phyloP scores from a whole-genome alignment of 2,329 filamentous ascomycete genomes.

The Exophiala mesophila region DNA sequence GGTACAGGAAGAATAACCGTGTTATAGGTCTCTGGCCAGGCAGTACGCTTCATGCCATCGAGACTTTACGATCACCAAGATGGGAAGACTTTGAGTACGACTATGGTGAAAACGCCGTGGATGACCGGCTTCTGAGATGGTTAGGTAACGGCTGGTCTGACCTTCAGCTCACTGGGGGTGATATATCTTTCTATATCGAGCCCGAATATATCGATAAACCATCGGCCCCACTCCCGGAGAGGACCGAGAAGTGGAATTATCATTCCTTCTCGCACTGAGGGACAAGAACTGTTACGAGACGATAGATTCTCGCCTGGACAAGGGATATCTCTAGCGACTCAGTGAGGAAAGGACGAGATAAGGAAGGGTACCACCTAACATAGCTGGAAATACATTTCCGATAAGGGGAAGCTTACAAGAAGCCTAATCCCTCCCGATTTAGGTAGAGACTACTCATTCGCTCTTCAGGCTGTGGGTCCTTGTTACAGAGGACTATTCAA shows the following conservation, averaged over 20 bases:
- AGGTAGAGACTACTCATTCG: too few species aligned
- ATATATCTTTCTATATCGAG: conserved; percentile 9
- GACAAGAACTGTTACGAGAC: background rate
- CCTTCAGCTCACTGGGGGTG: conserved; percentile 3
- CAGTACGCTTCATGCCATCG: conserved; percentile 31
- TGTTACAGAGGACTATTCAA: too few species aligned
- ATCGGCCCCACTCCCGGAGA: conserved; percentile 1
- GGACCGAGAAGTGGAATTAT: conserved; percentile 6
- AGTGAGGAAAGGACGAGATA: too few species aligned
- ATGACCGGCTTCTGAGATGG: conserved; percentile 1
- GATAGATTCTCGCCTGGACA: too few species aligned
- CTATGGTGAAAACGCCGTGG: conserved; percentile 21
- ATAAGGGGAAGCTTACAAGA: too few species aligned
- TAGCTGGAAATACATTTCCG: too few species aligned
- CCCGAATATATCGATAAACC: conserved; percentile 10
- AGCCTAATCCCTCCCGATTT: too few species aligned
- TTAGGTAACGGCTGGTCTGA: conserved; percentile 11
- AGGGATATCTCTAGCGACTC: too few species aligned
- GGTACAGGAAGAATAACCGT: conserved; percentile 7
- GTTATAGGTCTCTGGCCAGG: conserved; percentile 15
- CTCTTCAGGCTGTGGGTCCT: too few species aligned
- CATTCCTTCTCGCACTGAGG: conserved; percentile 3
- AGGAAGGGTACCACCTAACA: too few species aligned
- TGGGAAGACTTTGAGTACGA: conserved; percentile 37
- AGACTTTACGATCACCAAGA: conserved; percentile 30